Base-by-base conservation (phyloP, 768 basidiomycete species). In the Sarcodon sp. region DNA sequence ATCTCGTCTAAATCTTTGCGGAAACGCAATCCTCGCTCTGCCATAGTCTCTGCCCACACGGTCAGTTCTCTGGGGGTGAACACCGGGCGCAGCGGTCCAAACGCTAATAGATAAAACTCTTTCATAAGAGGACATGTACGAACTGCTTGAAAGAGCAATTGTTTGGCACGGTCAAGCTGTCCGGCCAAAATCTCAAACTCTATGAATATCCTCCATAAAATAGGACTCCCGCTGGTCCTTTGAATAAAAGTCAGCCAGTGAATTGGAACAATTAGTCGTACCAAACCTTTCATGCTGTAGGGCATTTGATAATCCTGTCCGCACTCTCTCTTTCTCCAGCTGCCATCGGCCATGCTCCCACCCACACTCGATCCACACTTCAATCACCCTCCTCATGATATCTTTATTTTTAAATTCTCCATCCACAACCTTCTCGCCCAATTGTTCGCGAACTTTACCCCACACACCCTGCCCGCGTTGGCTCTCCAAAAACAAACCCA, bases 401-500 rank as follows among this genome's bases (percentile, higher is more conserved):
- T 69, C 71, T 60, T 83, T 87, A 49, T 71, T 67, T 47, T 61
- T 64, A 7, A 57, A 63, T 8, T 62, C 64, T 31, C 64, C 69
- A 15, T 59, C 55, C 6, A 43, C 52, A n/a, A 51, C 49, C 6
- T 49, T 57, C 47, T 77, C 77, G 0, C 80, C 76, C 33, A 84
- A 55, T 46, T 76, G 68, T 12, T 65, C 61, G 50, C 81, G 65
- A 33, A 88, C 76, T 21, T 76, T 70, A 6, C 86, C 87, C 87
- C 87, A 88, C 18, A 85, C 70, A 0, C 82, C 81, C 56, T 85
- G 77, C 0, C 87, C 83, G 53, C 75, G 80, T 64, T 90, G 81
- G 10, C 72, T 74, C 60, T 88, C 86, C 52, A 89, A 59, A 58
- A 89, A 85, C 54, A 87, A 64, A 6, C 80, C 83, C 18, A 90